These are phyloP conservation scores for Ceratocystis destructans DNA, from an alignment of 2,329 filamentous ascomycete species.

Conservation along the genomic window DNA sequence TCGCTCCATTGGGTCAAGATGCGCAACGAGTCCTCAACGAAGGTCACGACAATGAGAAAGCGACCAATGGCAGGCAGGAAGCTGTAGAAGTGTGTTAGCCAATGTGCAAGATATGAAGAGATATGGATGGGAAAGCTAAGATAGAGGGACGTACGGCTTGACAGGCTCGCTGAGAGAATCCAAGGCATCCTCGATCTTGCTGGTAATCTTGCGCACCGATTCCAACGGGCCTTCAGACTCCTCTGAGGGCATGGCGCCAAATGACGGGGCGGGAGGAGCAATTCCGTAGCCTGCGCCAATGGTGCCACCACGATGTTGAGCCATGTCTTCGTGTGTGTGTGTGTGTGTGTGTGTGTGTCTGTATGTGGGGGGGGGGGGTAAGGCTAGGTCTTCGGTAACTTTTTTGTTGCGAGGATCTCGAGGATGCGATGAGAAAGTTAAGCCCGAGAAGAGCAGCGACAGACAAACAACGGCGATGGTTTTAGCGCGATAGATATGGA, in stretches of 20 bases:
- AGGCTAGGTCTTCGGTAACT: background rate
- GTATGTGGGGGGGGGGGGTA: background rate
- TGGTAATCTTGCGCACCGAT: slow-evolving; percentile 83
- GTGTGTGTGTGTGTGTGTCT: slow-evolving; percentile 2
- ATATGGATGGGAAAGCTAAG: background rate
- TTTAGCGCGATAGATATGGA: background rate
- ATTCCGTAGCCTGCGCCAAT: slow-evolving; percentile 61
- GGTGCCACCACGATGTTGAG: slow-evolving; percentile 40
- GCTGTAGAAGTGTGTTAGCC: slow-evolving; percentile 32
- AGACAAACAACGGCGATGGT: too few relatives aligned
- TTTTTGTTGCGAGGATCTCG: background rate
- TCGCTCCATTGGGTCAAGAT: slow-evolving; percentile 97
- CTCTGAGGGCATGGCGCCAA: slow-evolving; percentile 42
- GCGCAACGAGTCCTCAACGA: slow-evolving; percentile 88
- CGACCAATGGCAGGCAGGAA: slow-evolving; percentile 91
- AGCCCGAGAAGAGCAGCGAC: background rate
- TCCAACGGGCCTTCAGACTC: slow-evolving; percentile 64
- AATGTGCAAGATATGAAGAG: background rate
- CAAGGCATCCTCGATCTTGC: slow-evolving; percentile 92
- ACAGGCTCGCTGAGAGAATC: slow-evolving; percentile 79
- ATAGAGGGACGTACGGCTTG: slow-evolving; percentile 62
- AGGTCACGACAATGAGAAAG: slow-evolving; percentile 95
- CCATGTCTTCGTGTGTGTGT: slow-evolving; percentile 24
- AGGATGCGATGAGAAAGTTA: slow-evolving; percentile 4
- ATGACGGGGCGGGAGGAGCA: slow-evolving; percentile 54